Evolutionary conservation across 257 asterid species (phyloP), one percentile per base, ranked within the genome.

Genomic region (Lithospermum erythrorhizon): DNA sequence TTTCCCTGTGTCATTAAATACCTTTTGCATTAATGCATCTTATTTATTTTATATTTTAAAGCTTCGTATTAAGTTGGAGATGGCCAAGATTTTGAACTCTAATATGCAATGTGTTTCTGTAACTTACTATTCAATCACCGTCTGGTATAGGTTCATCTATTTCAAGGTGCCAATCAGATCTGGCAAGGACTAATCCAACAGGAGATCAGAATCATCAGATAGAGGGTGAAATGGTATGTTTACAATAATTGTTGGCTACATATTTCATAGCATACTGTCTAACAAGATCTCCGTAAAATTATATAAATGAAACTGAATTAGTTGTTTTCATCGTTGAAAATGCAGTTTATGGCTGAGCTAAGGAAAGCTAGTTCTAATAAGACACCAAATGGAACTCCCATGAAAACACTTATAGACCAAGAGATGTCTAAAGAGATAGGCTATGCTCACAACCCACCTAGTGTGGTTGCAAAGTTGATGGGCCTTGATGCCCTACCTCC

Each of bases 401-500:
- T 93, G 81, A 93, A 93, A 84, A 82, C 79, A 94, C 97, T 84
- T 58, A 89, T 93, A 64, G 96, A 85, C 35, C 87, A 87, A 68
- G 99, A 93, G 72, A 89, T 93, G 97, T 86, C 96, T 61, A 86
- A 80, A 69, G 97, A 93, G 63, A 74, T 80, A 6, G 83, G 74
- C 55, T 66, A 74, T 53, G 70, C 72, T 52, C 79, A 77, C 49
- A 81, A 83, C 68, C 81, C 94, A 24, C 83, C 99, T 57, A 83
- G 82, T 78, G 73, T 94, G 60, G 94, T 94, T 71, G 99, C 97
- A 49, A 94, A 87, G 76, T 65, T 94, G 75, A 94, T 94, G 99
- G 99, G 99, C 51, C 99, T 94, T 65, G 97, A 94, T 69, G 55
- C 87, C 76, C 87, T 89, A 80, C 95, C 97, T 22, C 85, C 65